Conservation (phyloP, 345 rosid species). For the Dovyalis caffra region DNA sequence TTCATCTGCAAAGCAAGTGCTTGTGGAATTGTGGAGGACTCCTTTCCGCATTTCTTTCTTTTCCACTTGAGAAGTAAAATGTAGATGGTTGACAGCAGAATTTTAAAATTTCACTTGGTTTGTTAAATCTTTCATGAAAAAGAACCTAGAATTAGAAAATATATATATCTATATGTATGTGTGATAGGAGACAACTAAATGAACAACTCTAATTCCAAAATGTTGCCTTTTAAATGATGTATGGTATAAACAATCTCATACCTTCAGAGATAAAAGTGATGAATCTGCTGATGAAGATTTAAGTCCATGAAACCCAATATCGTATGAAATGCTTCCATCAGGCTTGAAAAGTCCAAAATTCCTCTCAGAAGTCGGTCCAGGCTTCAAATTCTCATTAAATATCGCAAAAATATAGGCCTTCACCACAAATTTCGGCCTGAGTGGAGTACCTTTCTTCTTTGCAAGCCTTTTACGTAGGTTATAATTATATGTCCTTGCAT, state of each 20-base stretch:
- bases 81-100: background rate
- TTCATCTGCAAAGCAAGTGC: background rate
- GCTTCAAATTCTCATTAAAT: slow-evolving; percentile 77
- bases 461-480: slow-evolving; percentile 93
- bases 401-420: slow-evolving; percentile 89
- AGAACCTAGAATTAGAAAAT: background rate
- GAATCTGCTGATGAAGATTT: slow-evolving; percentile 63
- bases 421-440: slow-evolving; percentile 64
- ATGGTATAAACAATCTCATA: slow-evolving; percentile 33
- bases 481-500: slow-evolving; percentile 87
- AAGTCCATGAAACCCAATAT: slow-evolving; percentile 77
- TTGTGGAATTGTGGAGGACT: background rate
- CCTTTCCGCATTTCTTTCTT: background rate
- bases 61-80: background rate
- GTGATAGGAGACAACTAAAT: background rate
- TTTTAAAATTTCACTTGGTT: background rate
- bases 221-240: slow-evolving; percentile 2
- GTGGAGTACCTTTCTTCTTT: slow-evolving; percentile 91
- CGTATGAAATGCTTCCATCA: slow-evolving; percentile 83
- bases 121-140: background rate
- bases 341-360: slow-evolving; percentile 90
- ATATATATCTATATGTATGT: no score
- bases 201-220: background rate
- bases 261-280: slow-evolving; percentile 52
- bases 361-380: slow-evolving; percentile 87